Evolutionary conservation across 1,284 basidiomycete genomes (phyloP).

Genomic region (Sporisorium reilianum): DNA sequence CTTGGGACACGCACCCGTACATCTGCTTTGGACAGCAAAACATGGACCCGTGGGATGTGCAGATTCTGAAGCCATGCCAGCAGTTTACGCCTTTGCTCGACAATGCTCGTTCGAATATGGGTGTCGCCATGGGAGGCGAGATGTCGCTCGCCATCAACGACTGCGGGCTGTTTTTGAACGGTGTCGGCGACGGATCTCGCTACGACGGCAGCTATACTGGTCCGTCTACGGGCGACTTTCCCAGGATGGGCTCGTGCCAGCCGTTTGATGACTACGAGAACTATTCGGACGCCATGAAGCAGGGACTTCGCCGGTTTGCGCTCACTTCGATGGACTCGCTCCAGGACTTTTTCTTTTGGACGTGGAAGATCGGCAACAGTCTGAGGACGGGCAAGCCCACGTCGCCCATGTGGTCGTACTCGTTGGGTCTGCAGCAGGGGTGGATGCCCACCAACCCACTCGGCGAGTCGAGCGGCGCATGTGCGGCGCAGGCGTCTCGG

Average conservation of each 20-base stretch:
- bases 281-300: conserved; percentile 41
- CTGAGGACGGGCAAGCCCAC: conserved; percentile 48
- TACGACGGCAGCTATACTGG: conserved; percentile 79
- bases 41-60: conserved; percentile 51
- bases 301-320: conserved; percentile 41
- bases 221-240: conserved; percentile 42
- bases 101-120: conserved; percentile 46
- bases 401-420: conserved; percentile 66
- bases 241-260: conserved; percentile 47
- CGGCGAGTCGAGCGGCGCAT: conserved; percentile 32
- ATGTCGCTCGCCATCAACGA: conserved; percentile 78
- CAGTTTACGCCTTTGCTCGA: conserved; percentile 59
- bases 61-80: conserved; percentile 59
- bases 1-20: conserved; percentile 76
- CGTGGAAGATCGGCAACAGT: conserved; percentile 77
- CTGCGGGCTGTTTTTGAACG: conserved; percentile 84
- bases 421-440: conserved; percentile 62
- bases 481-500: conserved; percentile 31
- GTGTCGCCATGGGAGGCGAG: conserved; percentile 68
- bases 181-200: conserved; percentile 75
- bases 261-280: conserved; percentile 57
- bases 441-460: conserved; percentile 61
- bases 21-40: conserved; percentile 56
- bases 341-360: conserved; percentile 75
- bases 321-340: conserved; percentile 55